Evolutionary conservation across 208 protist genomes (phyloP), one percentile per base, ranked within the genome.

Genomic region (Crithidia bombi): DNA sequence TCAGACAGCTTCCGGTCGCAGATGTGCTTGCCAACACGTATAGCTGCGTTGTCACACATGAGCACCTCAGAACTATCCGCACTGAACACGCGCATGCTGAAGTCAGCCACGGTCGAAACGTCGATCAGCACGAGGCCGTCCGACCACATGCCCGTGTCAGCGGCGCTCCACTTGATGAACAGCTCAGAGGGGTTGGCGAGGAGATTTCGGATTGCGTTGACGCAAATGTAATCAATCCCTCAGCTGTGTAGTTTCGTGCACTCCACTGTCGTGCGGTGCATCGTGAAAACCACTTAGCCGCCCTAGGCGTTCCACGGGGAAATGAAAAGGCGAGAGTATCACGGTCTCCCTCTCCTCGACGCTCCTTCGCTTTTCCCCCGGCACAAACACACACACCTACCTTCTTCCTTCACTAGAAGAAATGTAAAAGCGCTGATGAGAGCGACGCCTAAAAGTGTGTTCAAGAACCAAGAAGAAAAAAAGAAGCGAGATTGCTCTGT

Each of bases 61-160:
- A 49, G 55, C 14, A 41, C 32, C 39, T 67, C 49, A 7, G 41
- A 54, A 17, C 57, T 43, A 38, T 63, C 49, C 9, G 64, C 39
- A 25, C 67, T 72, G 43, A 67, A 63, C 21, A 73, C 38, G 15
- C 64, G 44, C 51, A 73, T 67, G 33, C 55, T 65, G 23, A 55
- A 61, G 21, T 70, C 57, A 6, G 49, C 43, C 7, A 62, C 21
- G 9, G 30, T 21, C 1, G 72, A 71, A 2, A 23, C 17, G 17
- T 50, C 43, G 38, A 72, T 49, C 33, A 67, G 41, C 49, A 78
- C 57, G 23, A 59, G 28, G 14, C 46, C 44, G 38, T 72, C 56
- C 21, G 57, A 36, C 11, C 39, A 23, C 33, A 68, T 63, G 23
- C 51, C 41, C 10, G 57, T 61, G 58, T 68, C 49, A 1, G 51